Conservation (phyloP, 148 eudicot genomes). For the Rheum nobile region DNA sequence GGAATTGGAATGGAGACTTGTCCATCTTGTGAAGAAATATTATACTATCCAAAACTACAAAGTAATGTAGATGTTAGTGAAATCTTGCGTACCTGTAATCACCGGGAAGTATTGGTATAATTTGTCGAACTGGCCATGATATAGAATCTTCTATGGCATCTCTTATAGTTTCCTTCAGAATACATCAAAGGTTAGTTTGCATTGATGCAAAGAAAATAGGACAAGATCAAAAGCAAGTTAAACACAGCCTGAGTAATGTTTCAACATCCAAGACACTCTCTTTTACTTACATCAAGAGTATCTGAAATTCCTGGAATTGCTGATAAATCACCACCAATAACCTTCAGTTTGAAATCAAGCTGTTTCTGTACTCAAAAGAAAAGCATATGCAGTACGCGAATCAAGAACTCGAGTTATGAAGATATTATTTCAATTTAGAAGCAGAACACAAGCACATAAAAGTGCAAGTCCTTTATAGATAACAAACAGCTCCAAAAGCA, state of each 20-base stretch:
- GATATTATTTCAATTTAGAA: neutral
- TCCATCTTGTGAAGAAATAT: neutral
- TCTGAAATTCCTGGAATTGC: conserved; percentile 77
- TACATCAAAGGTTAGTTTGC: neutral
- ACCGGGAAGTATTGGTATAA: conserved; percentile 76
- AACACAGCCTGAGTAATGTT: neutral
- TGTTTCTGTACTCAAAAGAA: conserved; percentile 40
- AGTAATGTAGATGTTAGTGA: neutral
- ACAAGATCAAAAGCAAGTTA: neutral
- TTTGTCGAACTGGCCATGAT: conserved; percentile 79
- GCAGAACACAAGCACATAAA: neutral
- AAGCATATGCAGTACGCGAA: neutral
- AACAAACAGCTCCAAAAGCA: too few relatives aligned
- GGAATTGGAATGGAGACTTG: neutral
- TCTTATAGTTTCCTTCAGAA: conserved; percentile 59
- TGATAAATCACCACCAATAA: conserved; percentile 72
- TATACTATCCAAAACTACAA: neutral
- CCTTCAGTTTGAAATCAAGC: conserved; percentile 71
- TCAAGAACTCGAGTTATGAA: neutral
- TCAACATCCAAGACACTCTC: neutral
- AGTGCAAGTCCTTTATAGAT: neutral
- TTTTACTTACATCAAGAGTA: conserved; percentile 57
- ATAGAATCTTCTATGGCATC: conserved; percentile 92
- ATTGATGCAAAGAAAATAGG: neutral
- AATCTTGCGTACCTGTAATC: conserved; percentile 48